Conservation (phyloP, 2,329 filamentous ascomycete genomes). For the Aureobasidium pullulans region DNA sequence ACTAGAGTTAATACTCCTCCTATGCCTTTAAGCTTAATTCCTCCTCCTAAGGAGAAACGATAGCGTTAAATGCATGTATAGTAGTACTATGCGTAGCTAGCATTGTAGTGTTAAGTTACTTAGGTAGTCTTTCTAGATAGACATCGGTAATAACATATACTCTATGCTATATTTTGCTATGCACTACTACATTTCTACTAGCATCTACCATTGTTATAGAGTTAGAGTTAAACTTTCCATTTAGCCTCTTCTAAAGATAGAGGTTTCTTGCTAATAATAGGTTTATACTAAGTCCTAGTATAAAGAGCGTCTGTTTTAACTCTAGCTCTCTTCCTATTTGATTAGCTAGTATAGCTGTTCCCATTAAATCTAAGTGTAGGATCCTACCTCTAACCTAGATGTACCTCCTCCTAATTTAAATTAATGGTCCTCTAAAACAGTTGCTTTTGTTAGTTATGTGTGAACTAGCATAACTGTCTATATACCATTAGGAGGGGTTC, state of each 20-base stretch:
- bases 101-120: background rate
- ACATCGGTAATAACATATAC: background rate
- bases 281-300: background rate
- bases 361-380: background rate
- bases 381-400: background rate
- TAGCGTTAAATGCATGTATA: background rate
- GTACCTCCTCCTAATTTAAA: background rate
- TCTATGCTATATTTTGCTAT: background rate
- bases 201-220: background rate
- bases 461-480: background rate
- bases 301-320: background rate
- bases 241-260: background rate
- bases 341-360: background rate
- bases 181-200: background rate
- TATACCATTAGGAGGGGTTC: background rate
- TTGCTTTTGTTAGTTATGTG: background rate
- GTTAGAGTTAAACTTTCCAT: background rate
- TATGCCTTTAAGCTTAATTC: too few species aligned
- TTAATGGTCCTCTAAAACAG: background rate
- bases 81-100: too few species aligned
- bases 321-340: background rate
- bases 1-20: too few species aligned
- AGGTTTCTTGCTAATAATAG: background rate
- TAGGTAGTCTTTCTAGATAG: background rate
- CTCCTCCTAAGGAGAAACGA: background rate